phyloP scores from a whole-genome alignment of 75 land plant species.

The Pinus tabuliformis region DNA sequence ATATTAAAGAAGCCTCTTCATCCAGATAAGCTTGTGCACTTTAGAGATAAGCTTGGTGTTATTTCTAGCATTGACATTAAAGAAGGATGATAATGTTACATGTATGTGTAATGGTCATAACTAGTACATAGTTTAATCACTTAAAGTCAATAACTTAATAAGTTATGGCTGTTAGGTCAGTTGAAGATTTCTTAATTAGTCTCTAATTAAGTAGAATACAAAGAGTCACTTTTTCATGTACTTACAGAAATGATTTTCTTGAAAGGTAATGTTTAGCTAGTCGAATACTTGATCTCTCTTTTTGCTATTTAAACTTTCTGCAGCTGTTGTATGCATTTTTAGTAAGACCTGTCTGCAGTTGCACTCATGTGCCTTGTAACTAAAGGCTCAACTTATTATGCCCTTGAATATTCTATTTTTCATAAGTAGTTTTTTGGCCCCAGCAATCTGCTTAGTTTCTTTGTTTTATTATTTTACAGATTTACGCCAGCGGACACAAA shows the following conservation, averaged over 20 bases:
- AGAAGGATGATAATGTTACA: no score
- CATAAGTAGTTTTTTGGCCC: neutral
- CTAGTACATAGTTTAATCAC: no score
- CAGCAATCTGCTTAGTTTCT: neutral
- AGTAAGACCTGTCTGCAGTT: neutral
- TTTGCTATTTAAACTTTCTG: neutral
- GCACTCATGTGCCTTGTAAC: neutral
- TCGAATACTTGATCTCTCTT: neutral
- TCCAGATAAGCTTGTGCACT: no score
- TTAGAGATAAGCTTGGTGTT: no score
- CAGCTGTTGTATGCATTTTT: neutral
- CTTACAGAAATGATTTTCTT: neutral
- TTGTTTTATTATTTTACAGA: constrained; percentile 29
- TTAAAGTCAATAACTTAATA: no score
- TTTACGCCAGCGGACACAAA: constrained; percentile 85
- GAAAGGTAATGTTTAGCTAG: neutral
- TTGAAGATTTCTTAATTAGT: no score
- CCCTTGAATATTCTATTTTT: neutral
- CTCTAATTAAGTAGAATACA: no score
- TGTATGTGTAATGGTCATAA: no score
- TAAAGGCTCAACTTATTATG: neutral
- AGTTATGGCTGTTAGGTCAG: no score
- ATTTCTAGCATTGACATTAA: no score
- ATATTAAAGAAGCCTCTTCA: no score
- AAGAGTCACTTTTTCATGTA: neutral